These are phyloP conservation scores for Psilocybe mexicana DNA, from an alignment of 1,284 basidiomycete genomes.

Conservation along the genomic window DNA sequence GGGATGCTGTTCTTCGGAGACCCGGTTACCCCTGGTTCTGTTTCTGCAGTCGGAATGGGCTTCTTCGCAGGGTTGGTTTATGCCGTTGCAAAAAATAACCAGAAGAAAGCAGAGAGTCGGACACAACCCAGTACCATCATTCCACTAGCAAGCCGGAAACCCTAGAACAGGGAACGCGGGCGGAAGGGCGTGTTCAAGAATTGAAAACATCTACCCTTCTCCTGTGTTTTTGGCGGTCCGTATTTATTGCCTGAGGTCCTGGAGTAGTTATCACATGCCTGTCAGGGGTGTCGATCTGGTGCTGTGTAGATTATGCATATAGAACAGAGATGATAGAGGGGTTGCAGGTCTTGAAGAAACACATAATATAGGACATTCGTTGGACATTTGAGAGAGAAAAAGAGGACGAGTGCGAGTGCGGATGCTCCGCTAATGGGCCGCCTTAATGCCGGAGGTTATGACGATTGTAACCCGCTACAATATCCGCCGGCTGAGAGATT, in stretches of 20 bases:
- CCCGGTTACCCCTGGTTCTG: conserved; percentile 81
- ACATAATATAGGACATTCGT: not conserved
- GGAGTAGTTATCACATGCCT: conserved; percentile 3
- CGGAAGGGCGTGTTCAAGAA: conserved; percentile 11
- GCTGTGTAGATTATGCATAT: not conserved
- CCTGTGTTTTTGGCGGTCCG: conserved; percentile 2
- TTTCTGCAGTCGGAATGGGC: conserved; percentile 85
- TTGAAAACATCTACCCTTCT: not conserved
- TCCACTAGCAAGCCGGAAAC: conserved; percentile 56
- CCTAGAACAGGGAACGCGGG: conserved; percentile 28
- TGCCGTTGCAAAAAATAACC: conserved; percentile 88
- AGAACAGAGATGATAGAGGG: not conserved
- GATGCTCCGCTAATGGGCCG: conserved; percentile 20
- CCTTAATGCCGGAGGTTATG: conserved; percentile 24
- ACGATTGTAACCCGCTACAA: conserved; percentile 1
- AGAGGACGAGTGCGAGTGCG: conserved; percentile 29
- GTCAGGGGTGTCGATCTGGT: not conserved
- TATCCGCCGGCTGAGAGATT: not conserved
- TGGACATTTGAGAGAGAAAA: not conserved
- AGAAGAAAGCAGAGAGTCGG: conserved; percentile 66
- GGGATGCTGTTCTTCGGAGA: conserved; percentile 98
- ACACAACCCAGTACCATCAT: conserved; percentile 52
- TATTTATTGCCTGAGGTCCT: not conserved
- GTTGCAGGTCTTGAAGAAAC: not conserved
- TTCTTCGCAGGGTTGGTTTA: conserved; percentile 93